Base-by-base conservation (phyloP, 176 grass and related monocot species). In the Avena eriantha region DNA sequence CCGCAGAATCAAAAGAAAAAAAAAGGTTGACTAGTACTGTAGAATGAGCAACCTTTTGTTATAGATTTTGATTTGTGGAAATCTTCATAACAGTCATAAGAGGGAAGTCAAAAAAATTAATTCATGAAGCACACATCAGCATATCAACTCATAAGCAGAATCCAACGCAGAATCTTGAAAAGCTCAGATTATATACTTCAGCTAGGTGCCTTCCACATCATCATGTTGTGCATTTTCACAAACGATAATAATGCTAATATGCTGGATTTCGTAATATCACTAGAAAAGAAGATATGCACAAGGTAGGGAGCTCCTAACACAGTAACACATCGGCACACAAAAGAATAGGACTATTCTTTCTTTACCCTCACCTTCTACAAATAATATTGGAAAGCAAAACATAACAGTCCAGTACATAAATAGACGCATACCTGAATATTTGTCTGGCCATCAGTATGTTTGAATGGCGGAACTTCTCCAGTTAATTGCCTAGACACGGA, bases 401-500 rank as follows among this genome's bases (percentile, higher is more conserved):
- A 63, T 10, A 57, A 21, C 5, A 58, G 31, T 11, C 4, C 3
- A 64, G 53, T 14, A 78, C 4, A 13, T 36, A n/a, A 76, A 56
- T 16, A 86, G 36, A 15, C 54, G 51, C 54, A 35, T 76, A 88
- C 97, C 94, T 94, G 97, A 83, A 91, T 79, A 15, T 94, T 94
- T 53, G 87, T 89, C 85, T 89, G 90, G 49, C 85, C 65, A 85
- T 91, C 92, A 75, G 78, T 72, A 76, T 91, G 49, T 86, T 89
- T 73, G 75, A 91, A 67, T 8, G 90, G 86, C 23, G 82, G 82
- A 78, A 69, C 69, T 83, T 96, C 85, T 78, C 97, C 87, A 85
- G 90, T 94, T 80, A 98, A 59, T 78, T 96, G 80, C 7, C 97
- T 92, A 82, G 79, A 88, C 17, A 98, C 86, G 66, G 78, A 73